phyloP scores from a whole-genome alignment of 768 basidiomycete genomes.

The Suillus alpinus region DNA sequence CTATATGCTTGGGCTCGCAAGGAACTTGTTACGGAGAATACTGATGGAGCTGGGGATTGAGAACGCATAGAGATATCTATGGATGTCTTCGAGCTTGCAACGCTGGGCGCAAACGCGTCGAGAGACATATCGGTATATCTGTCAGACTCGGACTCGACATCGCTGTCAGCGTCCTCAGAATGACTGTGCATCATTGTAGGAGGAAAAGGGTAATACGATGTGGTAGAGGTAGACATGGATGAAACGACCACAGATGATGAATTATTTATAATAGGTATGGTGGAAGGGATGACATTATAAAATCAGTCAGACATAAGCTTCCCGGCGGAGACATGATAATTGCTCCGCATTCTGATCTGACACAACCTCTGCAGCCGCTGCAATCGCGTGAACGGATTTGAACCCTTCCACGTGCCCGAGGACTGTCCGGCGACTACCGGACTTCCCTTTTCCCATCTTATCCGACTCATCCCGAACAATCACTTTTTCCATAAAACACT shows the following conservation, averaged over 20 bases:
- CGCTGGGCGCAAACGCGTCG: conserved; percentile 37
- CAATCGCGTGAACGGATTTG: conserved; percentile 26
- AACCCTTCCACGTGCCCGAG: conserved; percentile 21
- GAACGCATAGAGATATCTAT: conserved; percentile 60
- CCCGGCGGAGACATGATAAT: conserved; percentile 31
- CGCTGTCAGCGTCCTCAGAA: conserved; percentile 41
- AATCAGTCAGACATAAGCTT: conserved; percentile 10
- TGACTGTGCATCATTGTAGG: conserved; percentile 7
- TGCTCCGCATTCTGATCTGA: conserved; percentile 26
- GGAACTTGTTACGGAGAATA: conserved; percentile 66
- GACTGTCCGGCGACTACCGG: conserved; percentile 9
- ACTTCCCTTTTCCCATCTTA: neutral
- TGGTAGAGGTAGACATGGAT: conserved; percentile 14
- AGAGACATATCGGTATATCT: conserved; percentile 42
- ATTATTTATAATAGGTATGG: conserved; percentile 1
- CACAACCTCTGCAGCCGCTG: conserved; percentile 12
- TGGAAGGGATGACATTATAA: conserved; percentile 1
- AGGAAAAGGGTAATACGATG: conserved; percentile 10
- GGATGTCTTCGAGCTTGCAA: conserved; percentile 53
- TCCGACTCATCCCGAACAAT: conserved; percentile 1
- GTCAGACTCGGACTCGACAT: conserved; percentile 45
- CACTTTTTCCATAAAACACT: neutral
- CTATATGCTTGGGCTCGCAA: conserved; percentile 56
- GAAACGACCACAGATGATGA: conserved; percentile 6
- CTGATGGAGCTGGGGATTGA: conserved; percentile 63